phyloP scores from a whole-genome alignment of 805 yeast species.

The Nakazawaea laoshanensis region DNA sequence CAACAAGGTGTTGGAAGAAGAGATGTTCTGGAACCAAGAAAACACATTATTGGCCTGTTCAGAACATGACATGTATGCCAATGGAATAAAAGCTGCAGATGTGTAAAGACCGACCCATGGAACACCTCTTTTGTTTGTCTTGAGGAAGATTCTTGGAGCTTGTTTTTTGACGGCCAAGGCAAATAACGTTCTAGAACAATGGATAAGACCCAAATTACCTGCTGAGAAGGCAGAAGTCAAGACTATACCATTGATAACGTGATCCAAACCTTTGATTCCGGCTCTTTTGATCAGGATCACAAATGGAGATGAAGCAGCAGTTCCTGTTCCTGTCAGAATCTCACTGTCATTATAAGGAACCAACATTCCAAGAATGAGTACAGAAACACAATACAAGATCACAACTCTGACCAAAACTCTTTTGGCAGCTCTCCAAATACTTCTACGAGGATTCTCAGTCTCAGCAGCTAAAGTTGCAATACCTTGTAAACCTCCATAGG shows the following conservation, averaged over 20 bases:
- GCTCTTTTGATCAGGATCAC: conserved; percentile 28
- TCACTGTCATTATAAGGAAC: conserved; percentile 44
- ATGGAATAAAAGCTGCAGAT: conserved; percentile 24
- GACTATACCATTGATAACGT: conserved; percentile 29
- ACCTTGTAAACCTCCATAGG: conserved; percentile 69
- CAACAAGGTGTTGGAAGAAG: conserved; percentile 22
- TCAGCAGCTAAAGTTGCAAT: conserved; percentile 49
- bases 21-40: conserved; percentile 25
- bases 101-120: conserved; percentile 22
- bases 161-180: conserved; percentile 28
- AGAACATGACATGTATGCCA: conserved; percentile 25
- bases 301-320: conserved; percentile 28
- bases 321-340: conserved; percentile 10
- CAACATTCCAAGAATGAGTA: conserved; percentile 41
- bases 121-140: conserved; percentile 23
- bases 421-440: conserved; percentile 43
- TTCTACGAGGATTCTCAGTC: conserved; percentile 40
- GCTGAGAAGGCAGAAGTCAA: conserved; percentile 31
- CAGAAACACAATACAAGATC: conserved; percentile 40
- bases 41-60: conserved; percentile 19
- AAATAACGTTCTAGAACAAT: conserved; percentile 24
- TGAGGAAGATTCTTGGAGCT: conserved; percentile 28
- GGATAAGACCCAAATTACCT: conserved; percentile 22
- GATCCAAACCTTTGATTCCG: conserved; percentile 26
- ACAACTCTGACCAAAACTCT: conserved; percentile 46